Percentiles rank a stretch among this genome's conserved stretches.
These are phyloP conservation scores for Cladorrhinum sp. DNA, from an alignment of 2,329 filamentous ascomycete genomes.

Conservation along the genomic window DNA sequence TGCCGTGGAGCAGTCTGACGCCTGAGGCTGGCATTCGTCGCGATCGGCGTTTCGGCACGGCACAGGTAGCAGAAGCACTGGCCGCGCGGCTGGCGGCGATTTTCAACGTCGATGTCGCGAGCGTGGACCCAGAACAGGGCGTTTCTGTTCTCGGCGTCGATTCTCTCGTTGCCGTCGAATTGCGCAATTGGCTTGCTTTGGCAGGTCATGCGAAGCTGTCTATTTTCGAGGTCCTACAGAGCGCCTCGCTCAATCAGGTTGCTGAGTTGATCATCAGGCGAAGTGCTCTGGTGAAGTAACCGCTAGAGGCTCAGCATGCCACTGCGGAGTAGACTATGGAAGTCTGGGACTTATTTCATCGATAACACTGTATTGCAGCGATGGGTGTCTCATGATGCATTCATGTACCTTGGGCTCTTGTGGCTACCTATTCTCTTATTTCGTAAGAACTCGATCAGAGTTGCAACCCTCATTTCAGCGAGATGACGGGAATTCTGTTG, in stretches of 20 bases:
- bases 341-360: constrained; percentile 1
- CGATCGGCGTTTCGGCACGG: neutral
- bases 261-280: constrained; percentile 2
- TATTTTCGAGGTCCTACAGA: constrained; percentile 7
- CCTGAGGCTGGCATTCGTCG: constrained; percentile 2
- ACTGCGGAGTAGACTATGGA: constrained; percentile 3
- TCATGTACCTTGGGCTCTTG: constrained; percentile 2
- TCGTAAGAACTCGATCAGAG: constrained; percentile 3
- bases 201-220: constrained; percentile 1
- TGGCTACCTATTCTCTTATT: constrained; percentile 4
- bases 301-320: constrained; percentile 1
- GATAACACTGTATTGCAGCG: constrained; percentile 4
- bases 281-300: constrained; percentile 5
- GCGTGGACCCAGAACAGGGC: constrained; percentile 5
- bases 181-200: constrained; percentile 8
- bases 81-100: constrained; percentile 2
- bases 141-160: constrained; percentile 7
- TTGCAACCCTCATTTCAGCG: constrained; percentile 2
- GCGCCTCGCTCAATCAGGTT: constrained; percentile 3
- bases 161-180: constrained; percentile 11
- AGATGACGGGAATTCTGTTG: constrained; percentile 3
- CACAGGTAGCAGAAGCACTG: constrained; percentile 2
- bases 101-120: constrained; percentile 5
- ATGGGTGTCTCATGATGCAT: constrained; percentile 1
- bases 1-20: constrained; percentile 6